A percentile compares a stretch with the other conserved stretches of the same genome.
Conservation (phyloP, 768 basidiomycete genomes). For the Terana coerulea region DNA sequence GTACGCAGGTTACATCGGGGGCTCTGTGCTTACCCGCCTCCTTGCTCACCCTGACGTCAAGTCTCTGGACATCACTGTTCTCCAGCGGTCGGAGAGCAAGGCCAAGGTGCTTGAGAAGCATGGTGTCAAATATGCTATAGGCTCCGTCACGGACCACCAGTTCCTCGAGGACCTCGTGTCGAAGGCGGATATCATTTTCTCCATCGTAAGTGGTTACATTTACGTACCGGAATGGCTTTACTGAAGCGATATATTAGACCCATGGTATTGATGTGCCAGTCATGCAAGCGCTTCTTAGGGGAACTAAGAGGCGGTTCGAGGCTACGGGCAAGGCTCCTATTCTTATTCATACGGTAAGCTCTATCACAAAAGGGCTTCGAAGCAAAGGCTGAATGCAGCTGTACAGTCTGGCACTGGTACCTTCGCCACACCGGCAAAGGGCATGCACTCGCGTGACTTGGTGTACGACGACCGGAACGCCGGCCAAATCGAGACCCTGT, state of each 20-base stretch:
- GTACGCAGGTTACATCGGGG: slow-evolving; percentile 51
- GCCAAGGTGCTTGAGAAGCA: slow-evolving; percentile 20
- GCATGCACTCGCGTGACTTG: slow-evolving; percentile 31
- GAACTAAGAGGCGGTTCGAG: slow-evolving; percentile 44
- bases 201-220: slow-evolving; percentile 6
- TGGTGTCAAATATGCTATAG: slow-evolving; percentile 19
- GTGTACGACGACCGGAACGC: slow-evolving; percentile 48
- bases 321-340: slow-evolving; percentile 41
- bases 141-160: slow-evolving; percentile 27
- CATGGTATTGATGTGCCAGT: slow-evolving; percentile 44
- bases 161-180: slow-evolving; percentile 37
- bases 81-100: slow-evolving; percentile 42
- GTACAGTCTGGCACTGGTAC: slow-evolving; percentile 22
- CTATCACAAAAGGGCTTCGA: not conserved
- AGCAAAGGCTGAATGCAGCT: not conserved
- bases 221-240: not conserved
- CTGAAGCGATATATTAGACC: slow-evolving; percentile 27
- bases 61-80: slow-evolving; percentile 40
- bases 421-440: slow-evolving; percentile 36
- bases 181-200: slow-evolving; percentile 37
- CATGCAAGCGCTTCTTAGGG: slow-evolving; percentile 43
- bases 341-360: slow-evolving; percentile 51
- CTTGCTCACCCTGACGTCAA: slow-evolving; percentile 39
- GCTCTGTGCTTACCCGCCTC: slow-evolving; percentile 45
- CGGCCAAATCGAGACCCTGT: slow-evolving; percentile 39